Evolutionary conservation across 495 filamentous ascomycete species (phyloP).

Genomic region (Massariosphaeria phaeospora): DNA sequence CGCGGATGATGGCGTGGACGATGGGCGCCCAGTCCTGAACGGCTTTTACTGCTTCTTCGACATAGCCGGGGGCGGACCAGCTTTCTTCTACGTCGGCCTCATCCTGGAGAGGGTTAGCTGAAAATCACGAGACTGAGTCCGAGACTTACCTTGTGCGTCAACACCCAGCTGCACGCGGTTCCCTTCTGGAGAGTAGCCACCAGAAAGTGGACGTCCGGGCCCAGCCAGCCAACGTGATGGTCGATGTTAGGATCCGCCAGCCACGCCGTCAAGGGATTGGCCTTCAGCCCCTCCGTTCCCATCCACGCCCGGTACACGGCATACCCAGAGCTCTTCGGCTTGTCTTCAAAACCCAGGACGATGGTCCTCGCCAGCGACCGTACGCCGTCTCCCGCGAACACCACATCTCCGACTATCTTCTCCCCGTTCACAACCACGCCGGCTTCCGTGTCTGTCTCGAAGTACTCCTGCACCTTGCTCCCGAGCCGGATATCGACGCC

Average conservation of each 20-base stretch:
- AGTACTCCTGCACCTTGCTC: conserved; percentile 56
- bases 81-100: conserved; percentile 36
- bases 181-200: conserved; percentile 36
- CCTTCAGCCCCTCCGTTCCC: conserved; percentile 32
- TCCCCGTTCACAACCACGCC: conserved; percentile 54
- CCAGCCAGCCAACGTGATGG: conserved; percentile 37
- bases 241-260: conserved; percentile 33
- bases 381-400: conserved; percentile 60
- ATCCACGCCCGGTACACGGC: conserved; percentile 48
- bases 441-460: conserved; percentile 53
- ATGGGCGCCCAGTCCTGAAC: conserved; percentile 36
- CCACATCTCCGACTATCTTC: conserved; percentile 50
- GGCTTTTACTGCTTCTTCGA: conserved; percentile 31
- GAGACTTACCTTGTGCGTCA: conserved; percentile 33
- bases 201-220: conserved; percentile 39
- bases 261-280: conserved; percentile 34
- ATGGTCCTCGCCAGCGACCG: conserved; percentile 56
- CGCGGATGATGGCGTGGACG: conserved; percentile 37
- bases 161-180: conserved; percentile 38
- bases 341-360: conserved; percentile 58
- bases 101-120: conserved; percentile 18
- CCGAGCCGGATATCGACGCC: conserved; percentile 55
- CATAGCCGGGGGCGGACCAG: conserved; percentile 36
- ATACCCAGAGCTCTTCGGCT: conserved; percentile 56
- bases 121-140: neutral